Percentiles rank a stretch among this genome's conserved stretches.
phyloP scores from a whole-genome alignment of 495 filamentous ascomycete species.

The Tuber melanosporum region DNA sequence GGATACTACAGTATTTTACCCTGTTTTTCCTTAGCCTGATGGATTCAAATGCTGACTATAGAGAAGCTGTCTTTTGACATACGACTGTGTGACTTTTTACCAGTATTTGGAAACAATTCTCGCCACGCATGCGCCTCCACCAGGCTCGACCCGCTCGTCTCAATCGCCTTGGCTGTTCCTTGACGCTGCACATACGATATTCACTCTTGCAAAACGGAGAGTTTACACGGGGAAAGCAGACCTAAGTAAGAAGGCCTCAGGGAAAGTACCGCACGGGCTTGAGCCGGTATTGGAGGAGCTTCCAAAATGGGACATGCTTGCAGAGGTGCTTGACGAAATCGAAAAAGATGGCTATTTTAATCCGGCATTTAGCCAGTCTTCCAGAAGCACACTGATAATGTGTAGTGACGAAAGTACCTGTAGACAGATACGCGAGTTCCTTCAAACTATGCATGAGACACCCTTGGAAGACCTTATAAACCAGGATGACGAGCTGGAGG shows the following conservation, averaged over 20 bases:
- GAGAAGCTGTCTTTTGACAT: constrained; percentile 58
- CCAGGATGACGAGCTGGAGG: constrained; percentile 45
- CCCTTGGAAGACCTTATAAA: constrained; percentile 45
- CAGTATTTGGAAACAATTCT: constrained; percentile 92
- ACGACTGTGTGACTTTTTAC: constrained; percentile 79
- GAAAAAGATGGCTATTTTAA: constrained; percentile 86
- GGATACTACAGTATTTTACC: constrained; percentile 65
- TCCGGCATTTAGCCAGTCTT: constrained; percentile 66
- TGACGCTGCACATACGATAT: constrained; percentile 89
- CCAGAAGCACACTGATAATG: constrained; percentile 88
- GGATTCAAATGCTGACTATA: constrained; percentile 42
- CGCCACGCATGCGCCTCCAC: constrained; percentile 78
- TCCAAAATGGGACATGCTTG: constrained; percentile 84
- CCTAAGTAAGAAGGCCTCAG: constrained; percentile 42
- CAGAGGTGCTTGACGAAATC: constrained; percentile 85
- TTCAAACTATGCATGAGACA: constrained; percentile 81
- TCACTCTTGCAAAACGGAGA: constrained; percentile 78
- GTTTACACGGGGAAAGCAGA: constrained; percentile 68
- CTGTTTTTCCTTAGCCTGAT: neutral
- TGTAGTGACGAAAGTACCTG: constrained; percentile 84
- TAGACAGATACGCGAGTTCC: constrained; percentile 80
- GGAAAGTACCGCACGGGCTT: constrained; percentile 59
- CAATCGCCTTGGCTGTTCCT: constrained; percentile 96
- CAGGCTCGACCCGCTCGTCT: constrained; percentile 77
- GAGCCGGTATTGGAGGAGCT: constrained; percentile 86